Base-by-base conservation (phyloP, 768 basidiomycete species). In the Dentipellis fragilis region DNA sequence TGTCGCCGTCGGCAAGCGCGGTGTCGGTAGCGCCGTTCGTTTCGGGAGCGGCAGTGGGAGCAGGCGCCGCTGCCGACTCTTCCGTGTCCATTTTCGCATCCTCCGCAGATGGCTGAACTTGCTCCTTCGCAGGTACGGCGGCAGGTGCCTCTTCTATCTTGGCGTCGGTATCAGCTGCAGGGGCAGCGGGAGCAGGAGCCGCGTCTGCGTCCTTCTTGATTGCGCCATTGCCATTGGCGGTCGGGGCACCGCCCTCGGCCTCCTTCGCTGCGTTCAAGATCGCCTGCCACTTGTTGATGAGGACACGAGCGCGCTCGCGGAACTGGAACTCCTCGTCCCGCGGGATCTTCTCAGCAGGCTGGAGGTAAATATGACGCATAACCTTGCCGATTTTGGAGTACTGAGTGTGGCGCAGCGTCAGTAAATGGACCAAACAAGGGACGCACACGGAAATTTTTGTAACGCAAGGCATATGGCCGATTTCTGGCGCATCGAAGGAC, bases 311-410 rank as follows among this genome's bases (percentile, higher is more conserved):
- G 22, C 89, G 81, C 7, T 81, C 77, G 35, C 80, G 79, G 74
- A 92, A 87, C 59, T 83, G 76, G 74, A 81, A 80, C 63, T 89
- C 83, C 50, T 80, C 76, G 58, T 81, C 75, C 39, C 73, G 73
- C 4, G 89, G 87, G 17, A 90, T 79, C 62, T 73, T 78, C 16
- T 75, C 74, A 37, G 72, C 69, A 5, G 68, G 46, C 8, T 88
- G 75, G 7, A 77, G 74, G 23, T 83, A 74, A 63, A 93, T 88
- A 69, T 90, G 88, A 63, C 89, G 87, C 87, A 93, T 89, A 36
- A 93, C 89, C 73, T 87, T 86, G 68, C 81, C 83, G 60, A 89
- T 86, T 69, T 89, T 89, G 51, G 89, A 90, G 71, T 82, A 84
- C 83, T 89, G 66, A 10, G 38, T 35, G n/a, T 56, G 10, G 39